These are phyloP conservation scores for Brassica incana DNA, from an alignment of 345 rosid species.

Conservation along the genomic window DNA sequence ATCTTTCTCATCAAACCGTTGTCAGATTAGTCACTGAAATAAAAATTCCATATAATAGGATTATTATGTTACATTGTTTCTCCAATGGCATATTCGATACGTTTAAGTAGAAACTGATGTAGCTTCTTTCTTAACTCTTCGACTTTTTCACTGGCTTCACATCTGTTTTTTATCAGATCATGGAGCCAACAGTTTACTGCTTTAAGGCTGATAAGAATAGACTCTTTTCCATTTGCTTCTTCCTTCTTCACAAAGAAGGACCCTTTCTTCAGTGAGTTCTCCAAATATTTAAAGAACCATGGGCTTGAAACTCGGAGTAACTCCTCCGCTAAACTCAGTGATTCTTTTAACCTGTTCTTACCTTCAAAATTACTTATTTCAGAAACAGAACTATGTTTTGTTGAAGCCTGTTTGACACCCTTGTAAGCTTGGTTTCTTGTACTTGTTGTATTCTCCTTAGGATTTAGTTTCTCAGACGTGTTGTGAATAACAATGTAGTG, in stretches of 20 bases:
- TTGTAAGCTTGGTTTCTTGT: conserved; percentile 26
- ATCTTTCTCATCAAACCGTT: no score
- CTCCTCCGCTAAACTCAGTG: conserved; percentile 44
- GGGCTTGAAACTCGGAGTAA: conserved; percentile 42
- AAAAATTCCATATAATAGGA: no score
- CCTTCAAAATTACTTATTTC: conserved; percentile 4
- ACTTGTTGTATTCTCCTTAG: conserved; percentile 22
- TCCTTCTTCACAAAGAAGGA: conserved; percentile 24
- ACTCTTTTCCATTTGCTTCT: no score
- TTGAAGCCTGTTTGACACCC: conserved; percentile 17
- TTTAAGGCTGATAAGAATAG: conserved; percentile 25
- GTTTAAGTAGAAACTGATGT: conserved; percentile 42
- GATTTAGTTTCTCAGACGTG: conserved; percentile 18
- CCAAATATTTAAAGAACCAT: conserved; percentile 56
- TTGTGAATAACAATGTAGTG: background rate
- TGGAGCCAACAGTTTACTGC: conserved; percentile 50
- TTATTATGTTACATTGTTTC: background rate
- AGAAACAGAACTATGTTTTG: conserved; percentile 12
- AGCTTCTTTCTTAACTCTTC: conserved; percentile 48
- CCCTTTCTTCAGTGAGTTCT: conserved; percentile 40
- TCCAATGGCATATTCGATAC: conserved; percentile 38
- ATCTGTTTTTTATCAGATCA: conserved; percentile 28
- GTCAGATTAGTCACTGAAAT: no score
- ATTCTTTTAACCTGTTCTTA: conserved; percentile 11
- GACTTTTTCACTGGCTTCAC: conserved; percentile 35